Percentiles rank a stretch among this genome's conserved stretches.
Conservation (phyloP, 1,284 basidiomycete genomes). For the Schizophyllum commune region DNA sequence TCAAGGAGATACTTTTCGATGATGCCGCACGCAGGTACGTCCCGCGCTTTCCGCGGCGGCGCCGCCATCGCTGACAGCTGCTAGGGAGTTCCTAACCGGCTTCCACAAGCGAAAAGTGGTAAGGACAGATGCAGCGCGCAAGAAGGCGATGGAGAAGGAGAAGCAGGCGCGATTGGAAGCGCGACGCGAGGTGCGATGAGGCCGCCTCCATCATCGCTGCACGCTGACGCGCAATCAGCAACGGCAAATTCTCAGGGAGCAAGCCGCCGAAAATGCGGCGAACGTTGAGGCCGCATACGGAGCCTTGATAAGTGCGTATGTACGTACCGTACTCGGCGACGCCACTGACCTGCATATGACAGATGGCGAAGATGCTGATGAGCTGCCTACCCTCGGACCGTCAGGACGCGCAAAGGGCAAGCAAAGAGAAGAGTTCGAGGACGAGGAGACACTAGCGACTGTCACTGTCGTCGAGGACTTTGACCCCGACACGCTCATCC, state of each 20-base stretch:
- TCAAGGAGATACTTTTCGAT: slow-evolving; percentile 71
- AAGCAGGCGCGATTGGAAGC: slow-evolving; percentile 61
- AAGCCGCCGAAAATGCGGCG: slow-evolving; percentile 60
- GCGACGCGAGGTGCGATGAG: slow-evolving; percentile 52
- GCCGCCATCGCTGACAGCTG: slow-evolving; percentile 6
- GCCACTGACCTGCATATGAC: slow-evolving; percentile 5
- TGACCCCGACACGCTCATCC: slow-evolving; percentile 52
- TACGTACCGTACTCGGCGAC: background rate
- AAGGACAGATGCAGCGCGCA: slow-evolving; percentile 63
- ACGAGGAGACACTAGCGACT: slow-evolving; percentile 71
- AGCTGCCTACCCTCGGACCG: slow-evolving; percentile 11
- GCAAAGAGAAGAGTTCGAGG: slow-evolving; percentile 55
- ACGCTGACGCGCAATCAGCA: slow-evolving; percentile 34
- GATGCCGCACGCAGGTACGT: slow-evolving; percentile 64
- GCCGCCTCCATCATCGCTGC: slow-evolving; percentile 1
- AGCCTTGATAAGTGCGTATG: slow-evolving; percentile 34
- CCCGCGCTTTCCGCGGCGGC: slow-evolving; percentile 6
- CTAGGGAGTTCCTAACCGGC: slow-evolving; percentile 77
- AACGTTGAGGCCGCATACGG: slow-evolving; percentile 68
- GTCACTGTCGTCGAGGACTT: slow-evolving; percentile 81
- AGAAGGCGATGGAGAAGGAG: slow-evolving; percentile 59
- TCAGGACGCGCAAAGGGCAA: slow-evolving; percentile 25
- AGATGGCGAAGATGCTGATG: slow-evolving; percentile 21
- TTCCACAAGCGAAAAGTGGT: slow-evolving; percentile 81
- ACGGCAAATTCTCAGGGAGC: slow-evolving; percentile 61